Base-by-base conservation (phyloP, 305 asterid species). In the Ilex paraguariensis region DNA sequence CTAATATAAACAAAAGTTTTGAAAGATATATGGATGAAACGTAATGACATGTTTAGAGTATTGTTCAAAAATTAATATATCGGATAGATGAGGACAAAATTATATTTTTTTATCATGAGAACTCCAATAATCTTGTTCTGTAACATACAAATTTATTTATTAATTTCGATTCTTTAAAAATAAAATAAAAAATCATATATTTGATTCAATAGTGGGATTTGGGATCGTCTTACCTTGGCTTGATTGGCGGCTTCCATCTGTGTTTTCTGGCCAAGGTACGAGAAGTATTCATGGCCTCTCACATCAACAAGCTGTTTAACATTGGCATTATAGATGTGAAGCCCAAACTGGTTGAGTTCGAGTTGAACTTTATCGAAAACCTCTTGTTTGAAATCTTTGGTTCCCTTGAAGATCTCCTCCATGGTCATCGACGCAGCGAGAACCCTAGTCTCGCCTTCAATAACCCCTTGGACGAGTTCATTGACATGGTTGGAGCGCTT, bases 231-330 rank as follows among this genome's bases (percentile, higher is more conserved):
- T 21, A 21, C 28, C 28, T 21, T 57, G 28, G 63, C 63, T 57
- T 65, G 54, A 39, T 57, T 57, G 2, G 69, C 69, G 0, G 69
- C 69, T 10, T 65, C 69, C 69, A 65, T 57, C 57, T 65, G 69
- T 1, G 69, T 65, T 32, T 65, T 65, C 39, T 65, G 69, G 1
- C 69, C 63, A 0, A 65, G 63, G 32, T 65, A 65, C 14, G 69
- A 65, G 63, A 65, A 65, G 32, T 65, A 65, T 46, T 65, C 69
- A 65, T 65, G 69, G 13, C 69, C 69, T 44, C 63, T 62, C 11
- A 65, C 63, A 65, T 65, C 69, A 9, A 65, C 69, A 57, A 57
- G 69, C 16, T 65, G 69, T 10, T 65, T 65, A 44, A 65, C 69
- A 57, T 65, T 65, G 10, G 69, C 69, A 65, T 65, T 65, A 57